phyloP scores from a whole-genome alignment of 441 rosid species.

The Mallotus japonicus region DNA sequence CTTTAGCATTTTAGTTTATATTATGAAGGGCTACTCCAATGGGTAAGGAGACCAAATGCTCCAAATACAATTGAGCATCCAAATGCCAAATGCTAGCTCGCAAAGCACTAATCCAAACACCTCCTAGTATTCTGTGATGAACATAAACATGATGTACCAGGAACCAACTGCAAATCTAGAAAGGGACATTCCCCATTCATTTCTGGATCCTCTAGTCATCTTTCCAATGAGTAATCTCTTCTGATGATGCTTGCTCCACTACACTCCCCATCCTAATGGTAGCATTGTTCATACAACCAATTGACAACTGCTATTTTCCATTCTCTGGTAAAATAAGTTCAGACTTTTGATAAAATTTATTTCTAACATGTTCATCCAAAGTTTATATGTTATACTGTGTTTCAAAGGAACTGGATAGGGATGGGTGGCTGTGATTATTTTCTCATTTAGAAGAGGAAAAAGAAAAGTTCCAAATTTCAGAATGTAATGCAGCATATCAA shows the following conservation, averaged over 20 bases:
- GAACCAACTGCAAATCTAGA: slow-evolving; percentile 8
- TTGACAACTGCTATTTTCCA: background rate
- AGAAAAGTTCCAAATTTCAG: background rate
- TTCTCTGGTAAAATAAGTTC: background rate
- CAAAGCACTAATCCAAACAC: background rate
- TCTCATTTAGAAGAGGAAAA: background rate
- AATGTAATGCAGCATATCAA: background rate
- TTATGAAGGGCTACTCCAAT: background rate
- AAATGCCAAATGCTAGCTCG: slow-evolving; percentile 1
- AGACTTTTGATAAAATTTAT: background rate
- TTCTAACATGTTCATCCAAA: slow-evolving; percentile 4
- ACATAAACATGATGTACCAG: background rate
- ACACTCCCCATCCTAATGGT: background rate
- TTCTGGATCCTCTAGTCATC: slow-evolving; percentile 1
- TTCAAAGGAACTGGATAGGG: background rate
- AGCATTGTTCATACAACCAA: background rate
- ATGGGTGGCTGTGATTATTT: background rate
- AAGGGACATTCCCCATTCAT: background rate
- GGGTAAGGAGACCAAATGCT: background rate
- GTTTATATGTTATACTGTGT: background rate
- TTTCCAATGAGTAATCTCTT: background rate
- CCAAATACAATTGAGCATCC: background rate
- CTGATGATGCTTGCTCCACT: background rate
- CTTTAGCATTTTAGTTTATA: background rate
- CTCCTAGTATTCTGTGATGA: background rate